A percentile compares a stretch with the other conserved stretches of the same genome.
These are phyloP conservation scores for Solanum hybrid DNA, from an alignment of 305 asterid genomes.

Conservation along the genomic window DNA sequence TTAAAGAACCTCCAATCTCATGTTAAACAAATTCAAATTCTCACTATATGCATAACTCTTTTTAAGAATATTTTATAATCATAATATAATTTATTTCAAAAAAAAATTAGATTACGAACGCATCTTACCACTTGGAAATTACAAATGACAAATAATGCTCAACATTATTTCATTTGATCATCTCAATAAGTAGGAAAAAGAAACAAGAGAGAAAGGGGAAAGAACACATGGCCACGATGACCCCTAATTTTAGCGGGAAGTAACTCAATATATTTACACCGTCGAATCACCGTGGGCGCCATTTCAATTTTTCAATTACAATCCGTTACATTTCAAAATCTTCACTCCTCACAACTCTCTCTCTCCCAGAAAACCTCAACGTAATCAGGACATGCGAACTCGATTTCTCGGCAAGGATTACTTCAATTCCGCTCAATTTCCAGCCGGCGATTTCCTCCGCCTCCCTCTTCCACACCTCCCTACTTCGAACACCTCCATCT, in stretches of 20 bases:
- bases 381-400: constrained; percentile 58
- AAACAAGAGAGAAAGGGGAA: neutral
- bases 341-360: neutral
- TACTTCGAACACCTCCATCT: constrained; percentile 10
- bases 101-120: too few relatives aligned
- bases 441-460: constrained; percentile 45
- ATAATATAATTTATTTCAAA: neutral
- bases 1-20: too few relatives aligned
- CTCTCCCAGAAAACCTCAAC: constrained; percentile 2
- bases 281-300: neutral
- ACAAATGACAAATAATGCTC: neutral
- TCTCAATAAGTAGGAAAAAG: neutral
- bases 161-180: neutral
- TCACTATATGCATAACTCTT: neutral
- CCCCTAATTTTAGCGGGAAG: neutral
- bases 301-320: neutral
- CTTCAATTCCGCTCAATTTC: constrained; percentile 25
- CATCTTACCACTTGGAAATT: neutral
- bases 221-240: neutral
- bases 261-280: neutral
- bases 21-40: neutral
- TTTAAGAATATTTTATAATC: neutral
- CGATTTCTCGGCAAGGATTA: constrained; percentile 55
- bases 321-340: neutral
- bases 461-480: constrained; percentile 50